Percentiles rank a stretch among this genome's conserved stretches.
These are phyloP conservation scores for Suillus subalutaceus DNA, from an alignment of 768 basidiomycete species.

Conservation along the genomic window DNA sequence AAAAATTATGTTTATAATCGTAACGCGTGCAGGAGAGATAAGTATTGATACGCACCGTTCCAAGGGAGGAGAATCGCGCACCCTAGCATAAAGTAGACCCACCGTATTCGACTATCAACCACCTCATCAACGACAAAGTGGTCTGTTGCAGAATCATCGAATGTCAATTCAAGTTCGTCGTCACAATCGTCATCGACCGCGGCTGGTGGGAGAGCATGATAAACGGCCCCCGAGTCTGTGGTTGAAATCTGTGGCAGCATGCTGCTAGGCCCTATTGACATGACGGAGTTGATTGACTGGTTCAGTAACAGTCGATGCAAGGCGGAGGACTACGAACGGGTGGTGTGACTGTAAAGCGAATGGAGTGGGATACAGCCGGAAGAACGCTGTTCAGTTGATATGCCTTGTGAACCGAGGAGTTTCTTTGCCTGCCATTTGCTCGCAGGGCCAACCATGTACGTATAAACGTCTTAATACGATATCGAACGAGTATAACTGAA, in stretches of 20 bases:
- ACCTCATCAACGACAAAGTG: constrained; percentile 17
- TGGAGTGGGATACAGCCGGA: neutral
- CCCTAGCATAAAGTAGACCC: constrained; percentile 78
- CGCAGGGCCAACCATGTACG: neutral
- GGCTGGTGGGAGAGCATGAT: constrained; percentile 25
- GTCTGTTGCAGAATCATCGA: constrained; percentile 28
- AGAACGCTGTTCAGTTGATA: too few relatives aligned
- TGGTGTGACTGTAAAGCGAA: neutral
- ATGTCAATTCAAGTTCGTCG: constrained; percentile 7
- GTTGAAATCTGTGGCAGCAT: constrained; percentile 7
- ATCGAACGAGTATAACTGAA: neutral
- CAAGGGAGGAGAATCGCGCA: constrained; percentile 85
- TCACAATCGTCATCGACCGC: constrained; percentile 15
- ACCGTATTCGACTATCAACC: constrained; percentile 50
- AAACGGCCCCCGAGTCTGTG: constrained; percentile 16
- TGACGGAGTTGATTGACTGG: neutral
- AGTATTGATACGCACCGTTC: constrained; percentile 67
- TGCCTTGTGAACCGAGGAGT: neutral
- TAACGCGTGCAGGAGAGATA: neutral
- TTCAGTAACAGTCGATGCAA: neutral
- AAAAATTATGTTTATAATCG: constrained; percentile 8
- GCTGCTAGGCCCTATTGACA: neutral
- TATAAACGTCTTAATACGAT: neutral
- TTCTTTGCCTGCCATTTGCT: neutral
- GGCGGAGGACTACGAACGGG: constrained; percentile 3